Evolutionary conservation across 768 basidiomycete genomes (phyloP), one percentile per base, ranked within the genome.

Genomic region (Asterophora lycoperdoides): DNA sequence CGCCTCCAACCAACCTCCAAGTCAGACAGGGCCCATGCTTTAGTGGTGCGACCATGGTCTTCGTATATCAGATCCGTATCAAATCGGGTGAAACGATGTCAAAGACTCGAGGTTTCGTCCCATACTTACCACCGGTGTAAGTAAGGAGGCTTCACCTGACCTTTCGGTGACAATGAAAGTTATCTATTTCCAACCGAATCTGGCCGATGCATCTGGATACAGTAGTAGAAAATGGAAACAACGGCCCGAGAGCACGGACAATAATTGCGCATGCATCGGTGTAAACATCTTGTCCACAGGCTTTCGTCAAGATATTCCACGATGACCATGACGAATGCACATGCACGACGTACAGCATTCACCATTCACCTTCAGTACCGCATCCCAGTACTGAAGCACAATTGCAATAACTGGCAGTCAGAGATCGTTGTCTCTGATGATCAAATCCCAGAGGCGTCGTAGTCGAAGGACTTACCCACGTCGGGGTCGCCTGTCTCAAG

Each of bases 191-290:
- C 20, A 30, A 41, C 43, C 11, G 10, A 39, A 39, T 39, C 39
- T 47, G 34, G 34, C 41, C 41, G 41, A 43, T 49, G n/a, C 44
- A 20, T 35, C 32, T 49, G 18, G 7, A 37, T 37, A n/a, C n/a
- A n/a, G n/a, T n/a, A 9, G 11, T 13, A 30, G 7, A 39, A 15
- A 44, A 49, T 49, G 41, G 48, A 35, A 49, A 37, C 28, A 38
- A 34, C 14, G 37, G 32, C 30, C 38, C 38, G 28, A n/a, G 18
- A 32, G 13, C 15, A 20, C 19, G 38, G 46, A n/a, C 18, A 29
- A 40, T 20, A 6, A 41, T 14, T 23, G 32, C 9, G n/a, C n/a
- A n/a, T n/a, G n/a, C n/a, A n/a, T n/a, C 26, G 19, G 13, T 32
- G 35, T 15, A 33, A 10, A 3, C 32, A 29, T n/a, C 38, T 10